Conservation (phyloP, 371 early-diverging fungal genomes). For the Choanephora cucurbitarum region DNA sequence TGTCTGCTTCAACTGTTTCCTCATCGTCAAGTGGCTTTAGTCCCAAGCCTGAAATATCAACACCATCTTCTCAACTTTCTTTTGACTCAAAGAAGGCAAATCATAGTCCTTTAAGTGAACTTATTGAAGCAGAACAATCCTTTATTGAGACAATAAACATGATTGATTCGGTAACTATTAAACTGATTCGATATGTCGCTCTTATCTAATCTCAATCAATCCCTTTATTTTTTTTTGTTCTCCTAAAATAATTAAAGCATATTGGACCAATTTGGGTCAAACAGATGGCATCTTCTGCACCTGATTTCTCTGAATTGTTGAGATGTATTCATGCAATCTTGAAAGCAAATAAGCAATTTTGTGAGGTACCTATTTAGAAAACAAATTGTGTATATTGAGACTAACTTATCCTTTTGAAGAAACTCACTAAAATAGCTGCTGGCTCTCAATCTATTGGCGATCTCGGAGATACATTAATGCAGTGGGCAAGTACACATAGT, state of each 20-base stretch:
- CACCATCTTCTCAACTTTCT: conserved; percentile 37
- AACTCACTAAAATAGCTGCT: conserved; percentile 32
- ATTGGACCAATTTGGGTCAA: conserved; percentile 57
- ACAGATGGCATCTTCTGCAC: conserved; percentile 44
- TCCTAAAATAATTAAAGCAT: conserved; percentile 32
- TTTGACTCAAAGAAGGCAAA: conserved; percentile 20
- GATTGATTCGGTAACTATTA: conserved; percentile 46
- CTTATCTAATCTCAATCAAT: no score
- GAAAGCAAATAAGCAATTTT: conserved; percentile 51
- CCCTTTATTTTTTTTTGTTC: no score
- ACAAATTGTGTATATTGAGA: not conserved
- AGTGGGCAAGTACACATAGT: conserved; percentile 43
- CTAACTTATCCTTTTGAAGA: conserved; percentile 16
- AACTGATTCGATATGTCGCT: not conserved
- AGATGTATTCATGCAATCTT: conserved; percentile 40
- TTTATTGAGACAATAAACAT: conserved; percentile 48
- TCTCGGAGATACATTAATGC: conserved; percentile 47
- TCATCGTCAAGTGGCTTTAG: conserved; percentile 25
- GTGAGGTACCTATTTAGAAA: conserved; percentile 29
- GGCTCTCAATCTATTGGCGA: conserved; percentile 37
- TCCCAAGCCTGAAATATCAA: conserved; percentile 7
- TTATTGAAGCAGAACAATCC: conserved; percentile 51
- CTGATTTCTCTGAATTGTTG: conserved; percentile 51
- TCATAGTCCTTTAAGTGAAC: conserved; percentile 44
- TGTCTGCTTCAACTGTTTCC: conserved; percentile 29